Evolutionary conservation across 1,284 basidiomycete species (phyloP), one percentile per base, ranked within the genome.

Genomic region (Anthracocystis walkeri): DNA sequence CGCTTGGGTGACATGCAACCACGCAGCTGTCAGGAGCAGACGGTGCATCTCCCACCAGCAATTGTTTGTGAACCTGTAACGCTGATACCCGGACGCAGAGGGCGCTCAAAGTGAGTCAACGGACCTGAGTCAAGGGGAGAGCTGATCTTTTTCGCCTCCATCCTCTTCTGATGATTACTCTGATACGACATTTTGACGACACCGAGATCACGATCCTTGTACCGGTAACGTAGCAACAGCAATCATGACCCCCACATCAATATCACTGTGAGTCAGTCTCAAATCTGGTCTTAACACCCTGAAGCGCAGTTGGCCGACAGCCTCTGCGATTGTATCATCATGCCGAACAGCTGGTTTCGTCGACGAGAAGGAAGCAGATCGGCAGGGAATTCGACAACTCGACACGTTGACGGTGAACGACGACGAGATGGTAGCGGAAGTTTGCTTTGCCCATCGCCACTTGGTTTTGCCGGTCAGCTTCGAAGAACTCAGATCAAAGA

Each of bases 21-120:
- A 27, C 35, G 58, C 50, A 53, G 50, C 49, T 51, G 58, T 53
- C 49, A 53, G 58, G 49, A 60, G 49, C 31, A 29, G 23, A 27
- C 3, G 25, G 23, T 14, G 46, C 44, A 27, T 29, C 48, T 20
- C 48, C 48, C 48, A 49, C 48, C 20, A 27, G 23, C 23, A 27
- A 16, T 46, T 21, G 20, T 33, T 33, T 11, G 46, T 50, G 31
- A 33, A 38, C 14, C 18, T 21, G 18, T 23, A 29, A 27, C 46
- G 25, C 2, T 27, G 18, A 31, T 49, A 14, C 27, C 29, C 48
- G 18, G 29, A 23, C n/a, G 29, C 23, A 42, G 20, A 42, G n/a
- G 41, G 41, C 16, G n/a, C 18, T 31, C 27, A 27, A 33, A 18
- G 7, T 31, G 48, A 20, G 27, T 14, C 35, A 38, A 38, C 6